These are phyloP conservation scores for Fusarium globosum DNA, from an alignment of 2,329 filamentous ascomycete species.

Conservation along the genomic window DNA sequence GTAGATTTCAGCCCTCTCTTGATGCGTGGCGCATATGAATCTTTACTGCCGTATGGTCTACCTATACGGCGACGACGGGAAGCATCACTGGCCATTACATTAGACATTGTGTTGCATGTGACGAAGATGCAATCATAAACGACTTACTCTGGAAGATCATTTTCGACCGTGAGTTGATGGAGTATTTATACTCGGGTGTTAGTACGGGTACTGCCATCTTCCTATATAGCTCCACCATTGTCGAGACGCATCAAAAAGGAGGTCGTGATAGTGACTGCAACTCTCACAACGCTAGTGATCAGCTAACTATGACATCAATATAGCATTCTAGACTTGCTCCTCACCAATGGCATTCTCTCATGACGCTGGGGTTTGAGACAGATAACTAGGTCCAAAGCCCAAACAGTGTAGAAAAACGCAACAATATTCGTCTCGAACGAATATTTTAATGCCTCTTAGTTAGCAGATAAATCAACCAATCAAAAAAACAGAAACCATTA, in stretches of 20 bases:
- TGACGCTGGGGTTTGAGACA: not conserved
- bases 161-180: not conserved
- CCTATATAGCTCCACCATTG: not conserved
- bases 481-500: not conserved
- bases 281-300: not conserved
- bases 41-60: not conserved
- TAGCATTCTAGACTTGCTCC: not conserved
- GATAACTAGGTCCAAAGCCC: not conserved
- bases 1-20: not conserved
- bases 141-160: not conserved
- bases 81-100: not conserved
- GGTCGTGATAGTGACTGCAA: not conserved
- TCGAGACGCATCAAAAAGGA: not conserved
- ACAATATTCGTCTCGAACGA: not conserved
- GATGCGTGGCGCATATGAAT: not conserved
- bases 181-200: not conserved
- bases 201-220: not conserved
- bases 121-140: too few species aligned
- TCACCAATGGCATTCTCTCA: not conserved
- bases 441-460: not conserved
- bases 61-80: not conserved
- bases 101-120: not conserved
- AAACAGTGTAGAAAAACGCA: not conserved
- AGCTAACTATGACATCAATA: not conserved
- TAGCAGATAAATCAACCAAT: fast-evolving